These are phyloP conservation scores for Penicillium pancosmium DNA, from an alignment of 495 filamentous ascomycete species.

Conservation along the genomic window DNA sequence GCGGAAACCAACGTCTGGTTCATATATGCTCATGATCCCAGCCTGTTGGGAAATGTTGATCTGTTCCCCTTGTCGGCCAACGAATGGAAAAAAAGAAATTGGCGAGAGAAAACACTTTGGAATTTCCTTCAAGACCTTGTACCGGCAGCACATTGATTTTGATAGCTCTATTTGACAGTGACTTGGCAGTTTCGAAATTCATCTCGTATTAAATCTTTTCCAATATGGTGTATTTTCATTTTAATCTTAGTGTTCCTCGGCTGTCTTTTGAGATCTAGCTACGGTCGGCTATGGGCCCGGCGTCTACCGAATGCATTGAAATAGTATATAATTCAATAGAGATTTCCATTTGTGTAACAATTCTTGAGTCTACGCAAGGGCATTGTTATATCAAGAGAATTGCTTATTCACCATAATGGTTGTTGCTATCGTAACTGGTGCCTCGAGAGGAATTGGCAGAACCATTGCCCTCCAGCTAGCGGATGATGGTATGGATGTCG, in stretches of 20 bases:
- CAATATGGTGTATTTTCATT: background rate
- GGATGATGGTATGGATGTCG: background rate
- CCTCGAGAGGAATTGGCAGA: background rate
- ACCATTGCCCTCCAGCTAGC: background rate
- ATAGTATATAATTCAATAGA: background rate
- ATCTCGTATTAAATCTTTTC: background rate
- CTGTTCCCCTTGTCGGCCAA: constrained; percentile 55
- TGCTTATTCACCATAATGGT: background rate
- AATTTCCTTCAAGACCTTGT: constrained; percentile 59
- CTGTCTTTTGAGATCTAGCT: background rate
- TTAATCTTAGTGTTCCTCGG: background rate
- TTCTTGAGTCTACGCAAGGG: background rate
- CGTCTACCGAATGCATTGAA: too few species aligned
- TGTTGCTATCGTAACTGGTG: background rate
- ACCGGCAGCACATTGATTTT: background rate
- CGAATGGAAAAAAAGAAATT: constrained; percentile 53
- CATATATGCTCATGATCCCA: constrained; percentile 55
- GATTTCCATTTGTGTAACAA: background rate
- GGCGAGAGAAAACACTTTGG: constrained; percentile 54
- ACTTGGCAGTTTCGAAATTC: background rate
- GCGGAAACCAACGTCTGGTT: constrained; percentile 54
- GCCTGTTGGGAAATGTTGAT: constrained; percentile 47
- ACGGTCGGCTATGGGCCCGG: background rate
- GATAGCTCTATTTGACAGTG: background rate
- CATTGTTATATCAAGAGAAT: background rate